Evolutionary conservation across 176 grass and related monocot genomes (phyloP).

Genomic region (Puccinellia tenuiflora): DNA sequence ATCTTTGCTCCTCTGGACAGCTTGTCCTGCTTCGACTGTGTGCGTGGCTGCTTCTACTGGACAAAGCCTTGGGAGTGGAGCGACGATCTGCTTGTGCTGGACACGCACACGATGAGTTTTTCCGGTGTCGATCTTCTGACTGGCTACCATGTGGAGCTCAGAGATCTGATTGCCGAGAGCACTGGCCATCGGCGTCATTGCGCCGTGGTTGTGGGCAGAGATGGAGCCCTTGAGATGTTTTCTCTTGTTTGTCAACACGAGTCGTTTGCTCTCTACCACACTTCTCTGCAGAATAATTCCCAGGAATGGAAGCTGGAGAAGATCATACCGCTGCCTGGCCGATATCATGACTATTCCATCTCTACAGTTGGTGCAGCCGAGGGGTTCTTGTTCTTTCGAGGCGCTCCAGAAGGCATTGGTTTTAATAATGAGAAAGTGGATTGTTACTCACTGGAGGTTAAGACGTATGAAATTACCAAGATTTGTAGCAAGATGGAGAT

Average conservation of each 20-base stretch:
- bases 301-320: neutral
- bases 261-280: neutral
- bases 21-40: neutral
- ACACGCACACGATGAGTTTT: neutral
- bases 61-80: neutral
- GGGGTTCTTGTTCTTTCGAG: slow-evolving; percentile 6
- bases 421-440: neutral
- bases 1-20: neutral
- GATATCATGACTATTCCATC: neutral
- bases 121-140: neutral
- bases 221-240: neutral
- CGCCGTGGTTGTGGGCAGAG: neutral
- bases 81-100: neutral
- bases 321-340: neutral
- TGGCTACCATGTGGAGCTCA: neutral
- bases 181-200: neutral
- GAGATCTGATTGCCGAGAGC: neutral
- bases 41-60: neutral
- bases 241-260: neutral
- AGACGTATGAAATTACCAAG: neutral
- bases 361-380: neutral
- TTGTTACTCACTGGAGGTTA: neutral
- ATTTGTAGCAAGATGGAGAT: neutral
- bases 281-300: neutral
- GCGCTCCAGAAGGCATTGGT: neutral